Evolutionary conservation across 2,329 filamentous ascomycete genomes (phyloP), one percentile per base, ranked within the genome.

Genomic region (Paracoccidioides brasiliensis): DNA sequence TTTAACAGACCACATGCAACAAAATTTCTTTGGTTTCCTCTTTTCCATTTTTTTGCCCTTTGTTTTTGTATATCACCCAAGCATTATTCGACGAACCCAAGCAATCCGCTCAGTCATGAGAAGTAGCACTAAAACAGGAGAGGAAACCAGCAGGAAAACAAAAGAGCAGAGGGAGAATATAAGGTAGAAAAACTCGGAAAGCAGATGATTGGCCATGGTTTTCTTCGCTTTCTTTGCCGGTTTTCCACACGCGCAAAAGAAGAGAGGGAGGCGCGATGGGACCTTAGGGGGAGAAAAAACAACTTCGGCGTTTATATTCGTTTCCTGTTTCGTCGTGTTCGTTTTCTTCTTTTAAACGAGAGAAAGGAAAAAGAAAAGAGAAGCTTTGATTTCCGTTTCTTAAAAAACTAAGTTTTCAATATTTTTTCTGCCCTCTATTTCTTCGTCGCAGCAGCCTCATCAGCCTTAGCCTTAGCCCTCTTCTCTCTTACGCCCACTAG

Each of bases 401-500:
- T 56, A 7, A 48, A 51, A 53, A 50, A 42, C 48, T 22, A 50
- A 54, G 15, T 67, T 66, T 71, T n/a, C 28, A 33, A 22, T 33
- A 51, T 35, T 30, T 35, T 35, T 51, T 10, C 40, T 15, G 2
- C 35, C 63, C 67, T 71, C 69, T 75, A 76, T 74, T 76, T 73
- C 68, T 76, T 80, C 64, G 77, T 70, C 60, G 73, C 73, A 61
- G 80, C 78, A 58, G 81, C 81, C 66, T 84, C 82, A 40, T 85
- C 81, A 40, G 83, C 84, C 72, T 85, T 91, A 69, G 88, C 88
- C 81, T 85, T 87, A 67, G 80, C 84, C 71, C 93, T 85, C 90
- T 97, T 97, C 82, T 94, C 90, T 74, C 90, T 84, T 70, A 81
- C 81, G 77, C 93, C 93, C 63, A 81, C 76, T 70, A 86, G 79